phyloP scores from a whole-genome alignment of 306 rosid species.

The Elaeagnus macrophylla region DNA sequence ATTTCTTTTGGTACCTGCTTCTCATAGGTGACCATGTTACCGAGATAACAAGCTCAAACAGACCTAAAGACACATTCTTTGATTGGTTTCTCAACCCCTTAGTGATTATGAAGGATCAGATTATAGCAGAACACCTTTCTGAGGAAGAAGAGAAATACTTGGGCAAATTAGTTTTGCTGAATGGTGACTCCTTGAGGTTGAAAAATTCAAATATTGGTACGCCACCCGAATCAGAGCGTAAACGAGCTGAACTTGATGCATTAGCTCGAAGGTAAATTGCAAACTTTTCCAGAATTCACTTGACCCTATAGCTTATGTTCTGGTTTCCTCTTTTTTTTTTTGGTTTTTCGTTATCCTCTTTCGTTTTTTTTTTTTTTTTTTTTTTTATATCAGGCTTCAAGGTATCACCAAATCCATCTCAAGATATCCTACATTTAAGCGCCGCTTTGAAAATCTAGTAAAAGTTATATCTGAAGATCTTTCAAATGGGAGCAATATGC shows the following conservation, averaged over 20 bases:
- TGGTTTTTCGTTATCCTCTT: conserved; percentile 1
- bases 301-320: not conserved
- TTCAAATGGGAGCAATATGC: conserved; percentile 14
- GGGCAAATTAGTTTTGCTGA: conserved; percentile 56
- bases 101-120: conserved; percentile 82
- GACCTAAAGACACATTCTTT: conserved; percentile 64
- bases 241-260: conserved; percentile 81
- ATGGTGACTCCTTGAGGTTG: conserved; percentile 60
- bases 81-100: conserved; percentile 92
- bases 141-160: conserved; percentile 72
- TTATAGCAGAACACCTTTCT: conserved; percentile 74
- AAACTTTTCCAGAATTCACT: not conserved
- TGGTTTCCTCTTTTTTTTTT: not conserved
- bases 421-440: conserved; percentile 76
- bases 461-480: conserved; percentile 41
- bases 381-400: conserved; percentile 46
- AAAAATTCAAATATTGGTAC: conserved; percentile 36
- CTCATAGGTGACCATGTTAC: conserved; percentile 50
- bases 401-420: conserved; percentile 86
- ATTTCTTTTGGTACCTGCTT: conserved; percentile 12
- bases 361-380: conserved; percentile 2
- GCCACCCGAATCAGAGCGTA: conserved; percentile 66
- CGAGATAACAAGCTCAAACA: conserved; percentile 65
- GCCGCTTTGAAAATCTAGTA: conserved; percentile 59
- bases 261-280: conserved; percentile 72